Percentiles rank a stretch among this genome's conserved stretches.
Conservation (phyloP, 2,329 filamentous ascomycete genomes). For the Bipolaris oryzae region DNA sequence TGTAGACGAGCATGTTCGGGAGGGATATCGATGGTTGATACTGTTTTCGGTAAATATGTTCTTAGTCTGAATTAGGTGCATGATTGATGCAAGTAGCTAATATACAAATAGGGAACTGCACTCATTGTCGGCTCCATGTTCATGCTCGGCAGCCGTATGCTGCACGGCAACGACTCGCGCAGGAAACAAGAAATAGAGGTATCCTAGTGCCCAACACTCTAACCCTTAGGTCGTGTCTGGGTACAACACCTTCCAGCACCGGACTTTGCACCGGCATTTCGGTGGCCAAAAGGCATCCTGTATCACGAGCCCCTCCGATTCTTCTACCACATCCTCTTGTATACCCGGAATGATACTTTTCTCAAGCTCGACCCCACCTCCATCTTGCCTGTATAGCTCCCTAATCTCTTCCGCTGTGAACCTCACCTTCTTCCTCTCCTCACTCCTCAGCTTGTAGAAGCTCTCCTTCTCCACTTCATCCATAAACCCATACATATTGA, state of each 20-base stretch:
- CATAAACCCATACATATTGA: constrained; percentile 27
- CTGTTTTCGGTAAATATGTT: constrained; percentile 30
- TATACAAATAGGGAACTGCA: constrained; percentile 16
- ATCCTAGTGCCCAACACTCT: neutral
- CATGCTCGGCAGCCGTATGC: constrained; percentile 28
- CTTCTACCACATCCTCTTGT: neutral
- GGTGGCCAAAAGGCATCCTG: constrained; percentile 20
- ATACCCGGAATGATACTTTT: constrained; percentile 5
- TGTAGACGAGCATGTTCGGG: constrained; percentile 18
- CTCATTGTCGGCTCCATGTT: constrained; percentile 24
- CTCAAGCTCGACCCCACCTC: constrained; percentile 24
- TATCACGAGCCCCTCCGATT: neutral
- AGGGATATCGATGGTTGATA: constrained; percentile 35
- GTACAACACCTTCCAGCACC: constrained; percentile 4
- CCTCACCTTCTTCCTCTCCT: constrained; percentile 6
- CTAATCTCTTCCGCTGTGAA: constrained; percentile 18
- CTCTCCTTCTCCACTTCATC: constrained; percentile 23
- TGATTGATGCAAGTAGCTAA: neutral
- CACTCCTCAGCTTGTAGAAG: constrained; percentile 10
- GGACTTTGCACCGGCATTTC: constrained; percentile 19
- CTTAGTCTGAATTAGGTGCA: neutral
- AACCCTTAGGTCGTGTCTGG: neutral
- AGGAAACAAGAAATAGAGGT: constrained; percentile 17
- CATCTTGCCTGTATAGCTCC: constrained; percentile 24
- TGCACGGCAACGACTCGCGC: constrained; percentile 20